A percentile compares a stretch with the other conserved stretches of the same genome.
These are phyloP conservation scores for Choiromyces venosus DNA, from an alignment of 495 filamentous ascomycete species.

Conservation along the genomic window DNA sequence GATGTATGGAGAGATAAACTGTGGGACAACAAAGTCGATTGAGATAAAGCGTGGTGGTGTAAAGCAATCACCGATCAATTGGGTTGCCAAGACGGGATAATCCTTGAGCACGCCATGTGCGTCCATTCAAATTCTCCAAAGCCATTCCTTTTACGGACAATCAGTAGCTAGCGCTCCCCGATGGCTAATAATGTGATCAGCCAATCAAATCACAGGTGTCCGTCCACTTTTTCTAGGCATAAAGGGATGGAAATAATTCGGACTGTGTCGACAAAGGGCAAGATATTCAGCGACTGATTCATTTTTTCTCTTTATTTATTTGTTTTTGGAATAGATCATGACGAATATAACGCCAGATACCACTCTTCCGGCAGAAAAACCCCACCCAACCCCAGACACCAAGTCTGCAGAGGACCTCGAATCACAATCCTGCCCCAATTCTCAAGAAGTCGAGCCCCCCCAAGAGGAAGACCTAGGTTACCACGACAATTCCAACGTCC, in stretches of 20 bases:
- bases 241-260: not conserved
- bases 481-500: conserved; percentile 42
- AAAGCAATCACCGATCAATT: too few species aligned
- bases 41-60: not conserved
- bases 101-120: not conserved
- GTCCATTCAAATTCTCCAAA: not conserved
- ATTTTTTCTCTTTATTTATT: not conserved
- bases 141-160: too few species aligned
- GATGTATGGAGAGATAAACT: not conserved
- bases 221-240: not conserved
- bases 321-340: not conserved
- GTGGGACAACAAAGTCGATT: not conserved
- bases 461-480: not conserved
- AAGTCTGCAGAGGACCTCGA: not conserved
- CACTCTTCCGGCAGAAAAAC: not conserved
- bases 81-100: not conserved
- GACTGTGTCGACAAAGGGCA: not conserved
- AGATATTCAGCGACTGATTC: not conserved
- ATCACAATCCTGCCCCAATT: not conserved
- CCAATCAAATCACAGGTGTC: not conserved
- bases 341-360: not conserved
- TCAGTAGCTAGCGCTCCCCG: not conserved
- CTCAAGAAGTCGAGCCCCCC: not conserved
- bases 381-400: not conserved
- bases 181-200: not conserved